Evolutionary conservation across 2,329 filamentous ascomycete genomes (phyloP).

Genomic region (Hypoxylon sp.): DNA sequence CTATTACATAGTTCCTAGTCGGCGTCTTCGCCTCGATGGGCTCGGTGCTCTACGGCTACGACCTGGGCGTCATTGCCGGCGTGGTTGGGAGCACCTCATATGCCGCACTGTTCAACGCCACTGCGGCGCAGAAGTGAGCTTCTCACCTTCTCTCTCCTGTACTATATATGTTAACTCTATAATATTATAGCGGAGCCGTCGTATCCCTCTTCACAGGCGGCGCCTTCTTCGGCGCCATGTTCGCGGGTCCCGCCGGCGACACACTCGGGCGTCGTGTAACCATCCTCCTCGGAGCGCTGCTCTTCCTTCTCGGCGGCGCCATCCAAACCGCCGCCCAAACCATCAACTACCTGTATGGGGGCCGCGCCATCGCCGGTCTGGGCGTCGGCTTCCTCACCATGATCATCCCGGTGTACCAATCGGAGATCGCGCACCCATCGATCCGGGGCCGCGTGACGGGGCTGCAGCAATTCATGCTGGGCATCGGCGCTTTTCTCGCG

Average conservation of each 20-base stretch:
- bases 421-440: constrained; percentile 82
- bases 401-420: constrained; percentile 77
- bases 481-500: constrained; percentile 79
- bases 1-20: constrained; percentile 62
- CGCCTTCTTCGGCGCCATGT: constrained; percentile 73
- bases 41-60: constrained; percentile 69
- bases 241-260: constrained; percentile 72
- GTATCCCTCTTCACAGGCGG: constrained; percentile 83
- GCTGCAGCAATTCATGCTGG: constrained; percentile 87
- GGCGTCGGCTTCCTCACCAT: constrained; percentile 65
- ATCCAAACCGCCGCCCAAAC: constrained; percentile 78
- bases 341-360: constrained; percentile 75
- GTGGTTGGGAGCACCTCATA: constrained; percentile 66
- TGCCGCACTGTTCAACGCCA: constrained; percentile 57
- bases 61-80: constrained; percentile 67
- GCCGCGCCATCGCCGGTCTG: constrained; percentile 77
- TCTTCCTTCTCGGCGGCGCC: constrained; percentile 80
- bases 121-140: constrained; percentile 57
- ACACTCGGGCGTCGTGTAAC: constrained; percentile 73
- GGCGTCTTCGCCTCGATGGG: constrained; percentile 70
- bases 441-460: constrained; percentile 83
- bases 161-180: constrained; percentile 30
- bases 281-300: constrained; percentile 77
- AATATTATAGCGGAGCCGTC: constrained; percentile 70
- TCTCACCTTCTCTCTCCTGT: neutral